Evolutionary conservation across 2,329 filamentous ascomycete species (phyloP).

Genomic region (Sordariomycetes sp.): DNA sequence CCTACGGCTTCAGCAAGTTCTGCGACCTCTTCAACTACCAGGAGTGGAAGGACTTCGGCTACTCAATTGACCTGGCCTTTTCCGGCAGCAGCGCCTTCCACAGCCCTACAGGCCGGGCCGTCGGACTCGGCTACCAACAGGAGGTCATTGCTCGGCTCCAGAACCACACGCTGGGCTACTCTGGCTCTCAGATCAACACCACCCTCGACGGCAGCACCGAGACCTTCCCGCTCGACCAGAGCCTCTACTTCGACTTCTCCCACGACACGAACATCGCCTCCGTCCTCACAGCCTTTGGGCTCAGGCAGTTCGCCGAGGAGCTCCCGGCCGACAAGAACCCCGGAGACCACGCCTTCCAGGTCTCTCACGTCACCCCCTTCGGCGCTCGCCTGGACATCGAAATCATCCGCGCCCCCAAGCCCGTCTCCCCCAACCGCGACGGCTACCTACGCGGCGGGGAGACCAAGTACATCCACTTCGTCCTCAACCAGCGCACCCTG

Average conservation of each 20-base stretch:
- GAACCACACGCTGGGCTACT: constrained; percentile 54
- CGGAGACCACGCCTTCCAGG: constrained; percentile 51
- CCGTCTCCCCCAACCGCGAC: constrained; percentile 45
- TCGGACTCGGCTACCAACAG: constrained; percentile 66
- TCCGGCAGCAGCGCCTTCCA: constrained; percentile 52
- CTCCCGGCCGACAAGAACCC: constrained; percentile 48
- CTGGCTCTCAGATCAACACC: constrained; percentile 54
- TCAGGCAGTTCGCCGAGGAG: constrained; percentile 56
- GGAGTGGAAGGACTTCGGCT: constrained; percentile 66
- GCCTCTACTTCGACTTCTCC: constrained; percentile 67
- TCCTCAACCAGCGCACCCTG: constrained; percentile 65
- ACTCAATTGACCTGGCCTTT: constrained; percentile 60
- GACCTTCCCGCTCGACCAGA: constrained; percentile 68
- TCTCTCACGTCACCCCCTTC: constrained; percentile 62
- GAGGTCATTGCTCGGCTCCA: constrained; percentile 63
- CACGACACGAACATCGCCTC: constrained; percentile 68
- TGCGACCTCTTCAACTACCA: constrained; percentile 67
- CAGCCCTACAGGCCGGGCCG: constrained; percentile 57
- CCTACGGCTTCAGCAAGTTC: constrained; percentile 65
- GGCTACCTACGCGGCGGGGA: constrained; percentile 41
- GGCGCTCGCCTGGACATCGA: constrained; percentile 67
- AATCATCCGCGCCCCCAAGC: constrained; percentile 57
- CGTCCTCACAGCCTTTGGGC: constrained; percentile 62
- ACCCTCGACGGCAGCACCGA: constrained; percentile 58
- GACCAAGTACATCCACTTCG: constrained; percentile 65